Conservation (phyloP, 2,329 filamentous ascomycete species). For the Cercospora sesami region DNA sequence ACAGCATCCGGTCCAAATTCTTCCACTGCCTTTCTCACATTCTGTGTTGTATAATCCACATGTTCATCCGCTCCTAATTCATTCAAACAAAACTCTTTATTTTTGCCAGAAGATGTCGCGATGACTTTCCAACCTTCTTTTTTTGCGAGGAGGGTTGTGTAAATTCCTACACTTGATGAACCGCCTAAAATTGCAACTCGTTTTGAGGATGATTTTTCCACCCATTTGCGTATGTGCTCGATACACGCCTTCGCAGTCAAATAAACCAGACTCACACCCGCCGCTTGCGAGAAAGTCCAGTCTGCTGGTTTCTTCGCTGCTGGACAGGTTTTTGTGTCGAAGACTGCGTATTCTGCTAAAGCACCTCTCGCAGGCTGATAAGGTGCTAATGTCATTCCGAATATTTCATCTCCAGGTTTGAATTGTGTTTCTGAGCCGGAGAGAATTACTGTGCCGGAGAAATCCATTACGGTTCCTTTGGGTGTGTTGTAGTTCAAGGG, state of each 20-base stretch:
- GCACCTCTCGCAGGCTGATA: conserved; percentile 32
- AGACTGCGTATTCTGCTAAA: conserved; percentile 34
- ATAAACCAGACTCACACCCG: conserved; percentile 38
- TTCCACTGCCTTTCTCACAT: conserved; percentile 53
- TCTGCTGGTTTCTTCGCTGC: conserved; percentile 34
- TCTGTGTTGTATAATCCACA: conserved; percentile 58
- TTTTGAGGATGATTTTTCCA: too few relatives aligned
- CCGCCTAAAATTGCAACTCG: too few relatives aligned
- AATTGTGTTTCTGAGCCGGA: conserved; percentile 27
- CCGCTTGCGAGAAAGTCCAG: conserved; percentile 38
- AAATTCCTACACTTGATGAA: conserved; percentile 36
- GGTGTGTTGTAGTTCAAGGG: conserved; percentile 24
- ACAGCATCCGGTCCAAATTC: conserved; percentile 55
- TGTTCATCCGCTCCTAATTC: conserved; percentile 63
- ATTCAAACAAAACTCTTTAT: conserved; percentile 56
- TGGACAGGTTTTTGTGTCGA: conserved; percentile 31
- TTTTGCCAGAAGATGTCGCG: conserved; percentile 59
- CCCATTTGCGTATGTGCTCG: conserved; percentile 17
- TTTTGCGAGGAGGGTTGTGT: conserved; percentile 38
- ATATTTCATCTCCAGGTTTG: conserved; percentile 36
- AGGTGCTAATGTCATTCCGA: conserved; percentile 36
- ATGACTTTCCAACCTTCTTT: conserved; percentile 39
- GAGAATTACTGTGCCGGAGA: conserved; percentile 35
- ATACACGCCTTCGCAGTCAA: conserved; percentile 38
- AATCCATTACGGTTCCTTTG: conserved; percentile 39